Evolutionary conservation across 345 rosid species (phyloP).

Genomic region (Murraya koenigii): DNA sequence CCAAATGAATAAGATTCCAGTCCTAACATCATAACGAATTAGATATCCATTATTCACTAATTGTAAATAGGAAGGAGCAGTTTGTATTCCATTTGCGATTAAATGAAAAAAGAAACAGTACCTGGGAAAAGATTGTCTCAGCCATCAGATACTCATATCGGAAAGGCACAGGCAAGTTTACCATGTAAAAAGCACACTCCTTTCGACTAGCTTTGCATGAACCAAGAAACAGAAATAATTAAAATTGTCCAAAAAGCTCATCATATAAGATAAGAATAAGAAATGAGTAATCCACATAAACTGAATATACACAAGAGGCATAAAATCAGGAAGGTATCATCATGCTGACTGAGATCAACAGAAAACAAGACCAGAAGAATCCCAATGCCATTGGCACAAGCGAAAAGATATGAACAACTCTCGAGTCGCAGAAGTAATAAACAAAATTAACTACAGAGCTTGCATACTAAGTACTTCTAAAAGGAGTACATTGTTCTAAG

Average conservation of each 20-base stretch:
- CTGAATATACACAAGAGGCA: neutral
- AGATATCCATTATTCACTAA: neutral
- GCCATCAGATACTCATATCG: slow-evolving; percentile 99
- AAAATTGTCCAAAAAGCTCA: slow-evolving; percentile 18
- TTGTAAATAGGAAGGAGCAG: neutral
- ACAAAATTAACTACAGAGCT: neutral
- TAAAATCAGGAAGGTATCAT: neutral
- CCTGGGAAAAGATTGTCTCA: slow-evolving; percentile 98
- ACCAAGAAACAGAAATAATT: slow-evolving; percentile 45
- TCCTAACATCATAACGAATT: neutral
- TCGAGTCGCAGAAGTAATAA: neutral
- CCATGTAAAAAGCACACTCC: slow-evolving; percentile 98
- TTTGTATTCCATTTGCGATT: neutral
- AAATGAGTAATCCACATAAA: neutral
- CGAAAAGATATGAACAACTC: neutral
- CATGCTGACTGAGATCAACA: neutral
- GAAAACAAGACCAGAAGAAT: neutral
- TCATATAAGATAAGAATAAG: neutral
- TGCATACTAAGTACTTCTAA: neutral
- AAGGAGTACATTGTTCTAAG: neutral
- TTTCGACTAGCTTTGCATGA: slow-evolving; percentile 96
- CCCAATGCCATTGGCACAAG: neutral
- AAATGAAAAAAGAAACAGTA: slow-evolving; percentile 17
- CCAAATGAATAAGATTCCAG: neutral
- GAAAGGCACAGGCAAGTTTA: slow-evolving; percentile 89